phyloP scores from a whole-genome alignment of 2,329 filamentous ascomycete species.

The Fusarium sp. region DNA sequence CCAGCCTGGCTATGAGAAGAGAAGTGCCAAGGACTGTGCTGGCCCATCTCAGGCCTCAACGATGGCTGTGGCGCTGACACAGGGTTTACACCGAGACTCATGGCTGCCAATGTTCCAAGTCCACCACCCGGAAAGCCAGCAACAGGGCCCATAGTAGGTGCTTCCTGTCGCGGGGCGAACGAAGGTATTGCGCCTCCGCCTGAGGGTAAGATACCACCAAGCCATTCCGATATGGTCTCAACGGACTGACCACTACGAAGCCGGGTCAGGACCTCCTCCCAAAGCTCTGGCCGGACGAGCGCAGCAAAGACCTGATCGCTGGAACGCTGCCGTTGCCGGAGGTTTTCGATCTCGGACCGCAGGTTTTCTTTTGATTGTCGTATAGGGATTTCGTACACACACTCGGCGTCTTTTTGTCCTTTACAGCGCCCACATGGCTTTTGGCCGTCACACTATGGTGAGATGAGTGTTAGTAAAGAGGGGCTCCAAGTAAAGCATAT shows the following conservation, averaged over 20 bases:
- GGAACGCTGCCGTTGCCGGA: conserved; percentile 66
- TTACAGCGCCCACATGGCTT: conserved; percentile 68
- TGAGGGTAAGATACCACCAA: conserved; percentile 53
- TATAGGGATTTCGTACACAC: conserved; percentile 72
- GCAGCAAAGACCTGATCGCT: conserved; percentile 69
- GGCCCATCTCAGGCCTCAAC: conserved; percentile 55
- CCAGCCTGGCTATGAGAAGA: conserved; percentile 60
- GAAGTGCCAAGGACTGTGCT: conserved; percentile 63
- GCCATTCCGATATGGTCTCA: conserved; percentile 68
- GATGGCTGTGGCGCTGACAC: conserved; percentile 49
- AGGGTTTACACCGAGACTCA: conserved; percentile 48
- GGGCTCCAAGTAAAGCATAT: not conserved
- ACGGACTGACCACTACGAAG: conserved; percentile 66
- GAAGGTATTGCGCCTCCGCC: conserved; percentile 47
- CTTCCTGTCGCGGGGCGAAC: conserved; percentile 41
- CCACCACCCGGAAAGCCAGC: conserved; percentile 47
- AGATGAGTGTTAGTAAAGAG: conserved; percentile 29
- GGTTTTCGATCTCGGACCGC: conserved; percentile 68
- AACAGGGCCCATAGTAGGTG: conserved; percentile 34
- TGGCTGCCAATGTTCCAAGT: conserved; percentile 46
- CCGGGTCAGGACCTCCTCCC: conserved; percentile 66
- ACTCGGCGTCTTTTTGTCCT: conserved; percentile 66
- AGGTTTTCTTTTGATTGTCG: conserved; percentile 74
- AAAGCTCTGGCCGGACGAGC: conserved; percentile 62
- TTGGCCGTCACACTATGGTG: conserved; percentile 68